phyloP scores from a whole-genome alignment of 176 grass and related monocot species.

The Cenchrus fungigraminus region DNA sequence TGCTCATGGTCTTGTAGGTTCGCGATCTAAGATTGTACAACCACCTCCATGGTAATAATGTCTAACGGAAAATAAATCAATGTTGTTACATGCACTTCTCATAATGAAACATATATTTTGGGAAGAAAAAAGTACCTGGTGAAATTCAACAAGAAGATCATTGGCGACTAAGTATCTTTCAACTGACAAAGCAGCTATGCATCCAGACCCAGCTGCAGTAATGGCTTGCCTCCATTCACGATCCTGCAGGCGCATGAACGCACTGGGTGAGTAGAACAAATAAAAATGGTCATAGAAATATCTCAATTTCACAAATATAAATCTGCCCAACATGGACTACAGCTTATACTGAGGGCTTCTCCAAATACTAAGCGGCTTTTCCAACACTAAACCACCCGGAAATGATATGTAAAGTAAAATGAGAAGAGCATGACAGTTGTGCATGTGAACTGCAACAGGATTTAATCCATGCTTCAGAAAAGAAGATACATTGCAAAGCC shows the following conservation, averaged over 20 bases:
- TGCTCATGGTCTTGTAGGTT: neutral
- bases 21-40: constrained; percentile 25
- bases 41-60: constrained; percentile 15
- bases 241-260: constrained; percentile 64
- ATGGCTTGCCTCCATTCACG: constrained; percentile 98
- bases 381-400: neutral
- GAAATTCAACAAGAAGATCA: constrained; percentile 97
- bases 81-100: neutral
- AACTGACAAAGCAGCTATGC: constrained; percentile 92
- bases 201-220: constrained; percentile 98
- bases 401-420: constrained; percentile 3
- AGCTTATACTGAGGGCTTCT: constrained; percentile 6
- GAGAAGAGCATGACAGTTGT: constrained; percentile 15
- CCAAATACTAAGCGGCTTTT: constrained; percentile 20
- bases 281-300: constrained; percentile 15
- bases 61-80: neutral
- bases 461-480: constrained; percentile 7
- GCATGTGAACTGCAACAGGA: constrained; percentile 15
- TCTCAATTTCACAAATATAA: constrained; percentile 12
- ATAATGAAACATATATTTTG: neutral
- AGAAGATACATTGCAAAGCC: neutral
- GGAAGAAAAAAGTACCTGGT: constrained; percentile 60
- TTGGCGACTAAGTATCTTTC: constrained; percentile 95
- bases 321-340: constrained; percentile 13
- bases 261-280: constrained; percentile 27